Conservation (phyloP, 2,329 filamentous ascomycete species). For the Pleoardoris graminearum region DNA sequence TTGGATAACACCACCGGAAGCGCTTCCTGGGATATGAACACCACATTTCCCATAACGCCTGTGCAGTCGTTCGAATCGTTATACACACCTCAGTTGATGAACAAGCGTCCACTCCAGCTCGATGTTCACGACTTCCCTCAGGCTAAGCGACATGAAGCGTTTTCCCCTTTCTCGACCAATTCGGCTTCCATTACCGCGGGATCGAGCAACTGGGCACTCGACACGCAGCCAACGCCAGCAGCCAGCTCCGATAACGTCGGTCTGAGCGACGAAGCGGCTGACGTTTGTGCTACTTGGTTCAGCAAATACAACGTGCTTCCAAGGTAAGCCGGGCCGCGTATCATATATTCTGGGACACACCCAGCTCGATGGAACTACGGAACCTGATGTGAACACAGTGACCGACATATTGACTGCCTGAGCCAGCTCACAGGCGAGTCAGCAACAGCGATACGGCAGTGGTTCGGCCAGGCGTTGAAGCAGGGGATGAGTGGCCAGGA, state of each 20-base stretch:
- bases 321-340: constrained; percentile 15
- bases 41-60: constrained; percentile 31
- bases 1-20: constrained; percentile 40
- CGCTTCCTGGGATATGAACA: constrained; percentile 25
- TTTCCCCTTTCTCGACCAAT: constrained; percentile 26
- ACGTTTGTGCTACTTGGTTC: constrained; percentile 45
- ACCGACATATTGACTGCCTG: constrained; percentile 41
- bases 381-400: constrained; percentile 21
- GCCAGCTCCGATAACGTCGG: constrained; percentile 28
- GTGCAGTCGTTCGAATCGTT: constrained; percentile 32
- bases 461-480: constrained; percentile 43
- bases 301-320: constrained; percentile 43
- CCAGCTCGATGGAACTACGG: background rate
- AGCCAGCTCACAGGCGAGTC: constrained; percentile 43
- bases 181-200: constrained; percentile 20
- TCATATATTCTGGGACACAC: no score
- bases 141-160: constrained; percentile 39
- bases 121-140: constrained; percentile 38
- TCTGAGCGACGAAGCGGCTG: constrained; percentile 42
- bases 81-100: constrained; percentile 27
- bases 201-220: constrained; percentile 30
- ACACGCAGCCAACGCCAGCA: constrained; percentile 24
- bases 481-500: constrained; percentile 43
- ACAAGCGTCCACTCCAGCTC: constrained; percentile 38
- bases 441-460: constrained; percentile 36